Evolutionary conservation across 2,329 filamentous ascomycete genomes (phyloP), one percentile per base, ranked within the genome.

Genomic region (Lecanicillium sp.): DNA sequence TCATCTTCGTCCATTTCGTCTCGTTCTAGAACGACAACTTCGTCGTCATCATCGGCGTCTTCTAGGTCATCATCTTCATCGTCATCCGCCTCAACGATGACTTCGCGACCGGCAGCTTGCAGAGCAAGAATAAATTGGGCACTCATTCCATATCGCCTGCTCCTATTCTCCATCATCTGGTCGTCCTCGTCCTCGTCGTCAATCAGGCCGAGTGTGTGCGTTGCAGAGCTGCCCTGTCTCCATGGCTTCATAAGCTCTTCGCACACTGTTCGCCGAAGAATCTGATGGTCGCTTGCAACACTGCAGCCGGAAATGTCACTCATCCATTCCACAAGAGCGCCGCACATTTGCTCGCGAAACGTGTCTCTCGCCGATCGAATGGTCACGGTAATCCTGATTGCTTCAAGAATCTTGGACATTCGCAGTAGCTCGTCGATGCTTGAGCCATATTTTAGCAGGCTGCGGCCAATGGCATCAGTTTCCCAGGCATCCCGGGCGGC

Each of bases 321-420:
- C 15, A 98, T 73, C 94, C 94, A 98, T 52, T 96, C 89, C 39
- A 98, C 84, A 44, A 98, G 90, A 13, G 88, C 87, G n/a, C 86
- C 88, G 52, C 89, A 96, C 94, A 98, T 98, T 58, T 97, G 86
- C 58, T 98, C 92, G 43, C 92, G 77, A 64, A 97, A 98, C 0
- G 88, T 97, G 61, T 98, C 92, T 50, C 94, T 77, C 5, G 92
- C 80, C 9, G 90, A 95, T 32, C 92, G 79, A 44, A 98, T 88
- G 1, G 92, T 98, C 35, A 96, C 87, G 0, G 92, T 97, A 41
- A 98, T 79, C 56, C 94, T 89, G 59, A 98, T 96, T 44, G 94
- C 82, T 61, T 98, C 92, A 47, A 98, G 85, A 17, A 92, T 81
- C 46, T 79, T 84, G 5, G 89, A 86, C 61, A 92, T 89, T 12